Percentiles rank a stretch among this genome's conserved stretches.
phyloP scores from a whole-genome alignment of 371 early-diverging fungal species.

The Mortierella sp. region DNA sequence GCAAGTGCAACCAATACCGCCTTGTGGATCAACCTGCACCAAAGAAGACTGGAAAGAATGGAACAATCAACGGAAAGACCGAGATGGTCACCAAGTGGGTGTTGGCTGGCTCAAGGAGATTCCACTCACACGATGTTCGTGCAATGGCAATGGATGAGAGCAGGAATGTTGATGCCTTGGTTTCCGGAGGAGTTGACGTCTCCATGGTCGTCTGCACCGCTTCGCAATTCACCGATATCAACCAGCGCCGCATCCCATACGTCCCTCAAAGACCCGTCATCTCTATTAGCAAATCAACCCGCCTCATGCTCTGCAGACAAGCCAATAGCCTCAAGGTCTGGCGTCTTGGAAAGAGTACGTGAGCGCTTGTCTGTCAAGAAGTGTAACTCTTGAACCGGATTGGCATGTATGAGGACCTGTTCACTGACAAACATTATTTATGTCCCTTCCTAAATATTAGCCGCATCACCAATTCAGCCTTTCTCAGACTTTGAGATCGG shows the following conservation, averaged over 20 bases:
- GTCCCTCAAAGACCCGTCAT: constrained; percentile 86
- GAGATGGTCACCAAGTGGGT: constrained; percentile 74
- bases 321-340: constrained; percentile 80
- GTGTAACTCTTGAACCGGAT: not conserved
- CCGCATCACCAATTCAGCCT: constrained; percentile 49
- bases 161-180: constrained; percentile 73
- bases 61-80: constrained; percentile 37
- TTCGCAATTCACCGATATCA: constrained; percentile 73
- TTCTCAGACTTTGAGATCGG: constrained; percentile 53
- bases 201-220: constrained; percentile 78
- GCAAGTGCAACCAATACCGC: constrained; percentile 82
- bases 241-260: constrained; percentile 79
- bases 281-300: constrained; percentile 70
- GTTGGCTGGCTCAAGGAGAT: constrained; percentile 81
- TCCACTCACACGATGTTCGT: constrained; percentile 94
- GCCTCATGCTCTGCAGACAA: constrained; percentile 72
- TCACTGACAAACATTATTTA: not conserved
- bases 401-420: not conserved
- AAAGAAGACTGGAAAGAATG: constrained; percentile 42
- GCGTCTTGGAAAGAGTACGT: constrained; percentile 76
- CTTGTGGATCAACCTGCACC: constrained; percentile 60
- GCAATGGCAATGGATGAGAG: constrained; percentile 82
- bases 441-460: constrained; percentile 7
- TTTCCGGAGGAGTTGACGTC: constrained; percentile 89
- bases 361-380: not conserved